Evolutionary conservation across 208 protist species (phyloP).

Genomic region (Leishmania tarentolae): DNA sequence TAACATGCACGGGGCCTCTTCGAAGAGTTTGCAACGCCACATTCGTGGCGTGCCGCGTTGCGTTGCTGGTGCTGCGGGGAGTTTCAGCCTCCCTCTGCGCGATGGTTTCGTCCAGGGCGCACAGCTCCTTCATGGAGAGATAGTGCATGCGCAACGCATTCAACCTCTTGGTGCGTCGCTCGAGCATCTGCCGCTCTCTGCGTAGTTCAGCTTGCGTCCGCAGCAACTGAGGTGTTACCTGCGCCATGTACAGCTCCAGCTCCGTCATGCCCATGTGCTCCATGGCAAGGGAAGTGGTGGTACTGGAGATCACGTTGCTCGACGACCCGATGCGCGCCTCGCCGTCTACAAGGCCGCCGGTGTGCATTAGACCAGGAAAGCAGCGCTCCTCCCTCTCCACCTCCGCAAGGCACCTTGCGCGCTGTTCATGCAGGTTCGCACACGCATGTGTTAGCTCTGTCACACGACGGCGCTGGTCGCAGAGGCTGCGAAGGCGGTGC

Average conservation of each 20-base stretch:
- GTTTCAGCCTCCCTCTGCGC: not conserved
- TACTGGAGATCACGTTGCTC: not conserved
- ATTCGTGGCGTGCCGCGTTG: not conserved
- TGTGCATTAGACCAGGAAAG: constrained; percentile 38
- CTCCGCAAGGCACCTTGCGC: constrained; percentile 39
- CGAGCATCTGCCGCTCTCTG: constrained; percentile 48
- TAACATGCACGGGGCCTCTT: not conserved
- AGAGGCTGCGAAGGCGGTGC: constrained; percentile 44
- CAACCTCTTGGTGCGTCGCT: constrained; percentile 47
- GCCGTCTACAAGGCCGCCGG: constrained; percentile 7
- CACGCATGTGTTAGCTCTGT: constrained; percentile 56
- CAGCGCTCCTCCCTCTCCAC: constrained; percentile 52
- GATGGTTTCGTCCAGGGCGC: constrained; percentile 16
- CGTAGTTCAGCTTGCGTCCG: constrained; percentile 52
- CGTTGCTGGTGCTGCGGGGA: not conserved
- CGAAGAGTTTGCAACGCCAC: not conserved
- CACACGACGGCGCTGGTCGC: constrained; percentile 42
- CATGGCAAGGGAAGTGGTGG: constrained; percentile 22
- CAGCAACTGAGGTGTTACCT: constrained; percentile 50
- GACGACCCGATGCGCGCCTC: not conserved
- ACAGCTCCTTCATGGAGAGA: constrained; percentile 37
- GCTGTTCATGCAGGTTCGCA: constrained; percentile 63
- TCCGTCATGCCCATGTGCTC: constrained; percentile 72
- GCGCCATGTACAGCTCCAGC: constrained; percentile 72
- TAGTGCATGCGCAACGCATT: constrained; percentile 43